These are phyloP conservation scores for Xylaria sp. DNA, from an alignment of 2,329 filamentous ascomycete genomes.

Conservation along the genomic window DNA sequence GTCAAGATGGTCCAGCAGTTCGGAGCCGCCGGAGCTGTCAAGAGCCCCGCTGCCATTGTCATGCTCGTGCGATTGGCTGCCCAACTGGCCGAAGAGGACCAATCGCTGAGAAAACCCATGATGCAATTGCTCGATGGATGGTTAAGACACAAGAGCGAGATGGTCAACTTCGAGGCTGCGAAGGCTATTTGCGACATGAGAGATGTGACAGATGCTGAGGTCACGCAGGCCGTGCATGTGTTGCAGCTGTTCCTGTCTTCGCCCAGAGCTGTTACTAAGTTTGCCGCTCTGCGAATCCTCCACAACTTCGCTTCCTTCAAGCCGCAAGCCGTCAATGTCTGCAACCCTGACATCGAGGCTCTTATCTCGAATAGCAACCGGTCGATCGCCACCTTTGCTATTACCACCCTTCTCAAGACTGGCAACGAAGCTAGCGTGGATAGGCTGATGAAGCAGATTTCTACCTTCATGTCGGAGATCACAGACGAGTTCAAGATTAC, in stretches of 20 bases:
- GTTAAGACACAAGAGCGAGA: constrained; percentile 97
- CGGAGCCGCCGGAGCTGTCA: constrained; percentile 81
- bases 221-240: constrained; percentile 87
- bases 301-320: constrained; percentile 97
- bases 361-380: constrained; percentile 96
- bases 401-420: constrained; percentile 95
- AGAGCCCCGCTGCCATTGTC: constrained; percentile 88
- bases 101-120: constrained; percentile 86
- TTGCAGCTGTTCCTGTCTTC: constrained; percentile 96
- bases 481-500: constrained; percentile 99
- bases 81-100: constrained; percentile 90
- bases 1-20: constrained; percentile 99
- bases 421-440: constrained; percentile 97
- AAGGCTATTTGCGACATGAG: constrained; percentile 96
- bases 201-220: constrained; percentile 87
- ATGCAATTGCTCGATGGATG: constrained; percentile 93
- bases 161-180: constrained; percentile 98
- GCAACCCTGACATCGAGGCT: constrained; percentile 95
- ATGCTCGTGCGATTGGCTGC: constrained; percentile 90
- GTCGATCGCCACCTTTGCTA: constrained; percentile 96
- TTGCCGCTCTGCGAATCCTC: constrained; percentile 90
- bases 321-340: constrained; percentile 82
- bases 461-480: constrained; percentile 96
- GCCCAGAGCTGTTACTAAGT: constrained; percentile 92
- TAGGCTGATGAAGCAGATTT: constrained; percentile 96